Conservation (phyloP, 2,329 filamentous ascomycete species). For the Colletotrichum endophyticum region DNA sequence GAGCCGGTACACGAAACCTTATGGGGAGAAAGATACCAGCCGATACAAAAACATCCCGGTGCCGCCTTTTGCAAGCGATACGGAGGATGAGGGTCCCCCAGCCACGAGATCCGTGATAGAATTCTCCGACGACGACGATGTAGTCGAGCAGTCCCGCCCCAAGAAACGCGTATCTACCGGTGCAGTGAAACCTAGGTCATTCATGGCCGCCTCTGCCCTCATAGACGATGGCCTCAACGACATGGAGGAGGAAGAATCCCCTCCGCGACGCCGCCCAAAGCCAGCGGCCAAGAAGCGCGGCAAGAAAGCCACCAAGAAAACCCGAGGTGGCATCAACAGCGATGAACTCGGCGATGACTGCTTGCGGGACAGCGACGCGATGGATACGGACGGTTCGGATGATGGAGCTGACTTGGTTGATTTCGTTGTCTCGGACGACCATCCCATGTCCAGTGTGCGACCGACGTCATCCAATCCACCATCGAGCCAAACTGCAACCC, state of each 20-base stretch:
- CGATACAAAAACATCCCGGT: slow-evolving; percentile 49
- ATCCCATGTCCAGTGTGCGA: slow-evolving; percentile 32
- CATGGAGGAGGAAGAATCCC: slow-evolving; percentile 19
- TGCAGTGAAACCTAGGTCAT: neutral
- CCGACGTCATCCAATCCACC: slow-evolving; percentile 29
- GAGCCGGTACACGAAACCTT: slow-evolving; percentile 32
- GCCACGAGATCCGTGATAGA: neutral
- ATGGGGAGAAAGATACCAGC: slow-evolving; percentile 41
- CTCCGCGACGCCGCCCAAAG: slow-evolving; percentile 9
- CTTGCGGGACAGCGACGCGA: slow-evolving; percentile 51
- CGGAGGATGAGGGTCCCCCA: slow-evolving; percentile 30
- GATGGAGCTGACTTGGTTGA: slow-evolving; percentile 55
- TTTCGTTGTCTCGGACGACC: slow-evolving; percentile 62
- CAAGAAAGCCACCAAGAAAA: slow-evolving; percentile 18
- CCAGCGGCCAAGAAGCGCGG: slow-evolving; percentile 18
- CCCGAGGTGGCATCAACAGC: slow-evolving; percentile 38
- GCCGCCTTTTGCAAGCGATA: slow-evolving; percentile 47
- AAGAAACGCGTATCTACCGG: slow-evolving; percentile 14
- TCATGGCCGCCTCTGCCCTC: neutral
- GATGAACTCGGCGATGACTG: slow-evolving; percentile 59
- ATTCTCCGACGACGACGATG: slow-evolving; percentile 17
- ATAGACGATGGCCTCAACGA: slow-evolving; percentile 18
- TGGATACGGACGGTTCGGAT: slow-evolving; percentile 52
- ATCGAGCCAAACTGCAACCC: slow-evolving; percentile 28
- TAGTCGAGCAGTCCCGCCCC: slow-evolving; percentile 1